Conservation (phyloP, 768 basidiomycete genomes). For the Neoboletus magnificus region DNA sequence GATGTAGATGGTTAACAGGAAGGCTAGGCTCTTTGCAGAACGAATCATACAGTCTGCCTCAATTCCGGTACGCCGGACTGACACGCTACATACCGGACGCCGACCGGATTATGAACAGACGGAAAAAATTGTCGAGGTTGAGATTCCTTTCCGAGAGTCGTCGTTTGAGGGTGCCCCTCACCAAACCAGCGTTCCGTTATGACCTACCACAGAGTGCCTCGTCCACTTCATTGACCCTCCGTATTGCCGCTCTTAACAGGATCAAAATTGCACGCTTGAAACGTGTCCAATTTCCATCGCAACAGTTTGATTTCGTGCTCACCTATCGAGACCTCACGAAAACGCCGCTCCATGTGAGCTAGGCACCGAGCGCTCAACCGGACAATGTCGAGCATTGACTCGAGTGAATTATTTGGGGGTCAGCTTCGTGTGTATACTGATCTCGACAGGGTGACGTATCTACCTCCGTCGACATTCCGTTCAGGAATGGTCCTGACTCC, state of each 20-base stretch:
- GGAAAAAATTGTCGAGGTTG: conserved; percentile 81
- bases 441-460: not conserved
- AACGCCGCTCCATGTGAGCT: conserved; percentile 91
- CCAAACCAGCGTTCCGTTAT: conserved; percentile 89
- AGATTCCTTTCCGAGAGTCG: conserved; percentile 95
- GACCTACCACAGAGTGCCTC: conserved; percentile 95
- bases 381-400: conserved; percentile 99
- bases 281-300: conserved; percentile 92
- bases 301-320: conserved; percentile 96
- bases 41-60: too few relatives aligned
- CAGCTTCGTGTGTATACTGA: not conserved
- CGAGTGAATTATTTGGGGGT: conserved; percentile 57
- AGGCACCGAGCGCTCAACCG: conserved; percentile 83
- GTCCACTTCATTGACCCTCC: conserved; percentile 92
- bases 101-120: conserved; percentile 22
- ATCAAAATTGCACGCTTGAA: conserved; percentile 97
- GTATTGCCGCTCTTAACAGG: conserved; percentile 70
- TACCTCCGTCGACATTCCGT: conserved; percentile 94
- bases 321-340: conserved; percentile 96
- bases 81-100: too few relatives aligned
- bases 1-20: too few relatives aligned
- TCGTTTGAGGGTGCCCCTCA: conserved; percentile 97
- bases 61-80: too few relatives aligned
- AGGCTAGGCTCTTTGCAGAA: too few relatives aligned
- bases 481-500: conserved; percentile 93